These are phyloP conservation scores for Backusella liffmaniae DNA, from an alignment of 192 early-diverging fungal genomes.

Conservation along the genomic window DNA sequence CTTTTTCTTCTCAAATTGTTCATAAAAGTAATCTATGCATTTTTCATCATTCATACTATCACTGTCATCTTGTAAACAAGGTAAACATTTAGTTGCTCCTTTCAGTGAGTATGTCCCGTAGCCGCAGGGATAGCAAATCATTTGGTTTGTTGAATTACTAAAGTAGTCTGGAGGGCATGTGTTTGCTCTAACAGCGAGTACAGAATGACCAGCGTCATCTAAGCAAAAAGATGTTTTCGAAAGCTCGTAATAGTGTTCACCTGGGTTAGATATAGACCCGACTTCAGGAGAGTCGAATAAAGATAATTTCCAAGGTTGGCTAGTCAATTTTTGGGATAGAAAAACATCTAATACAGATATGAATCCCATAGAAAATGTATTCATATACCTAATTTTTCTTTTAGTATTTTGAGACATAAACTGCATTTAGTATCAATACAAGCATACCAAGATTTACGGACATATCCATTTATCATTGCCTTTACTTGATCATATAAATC, in stretches of 20 bases:
- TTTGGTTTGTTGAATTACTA: not conserved
- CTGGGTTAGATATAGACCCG: not conserved
- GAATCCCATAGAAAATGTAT: slow-evolving; percentile 15
- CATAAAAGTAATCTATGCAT: not conserved
- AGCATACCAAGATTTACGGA: not conserved
- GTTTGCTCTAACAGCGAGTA: not conserved
- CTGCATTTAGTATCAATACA: not conserved
- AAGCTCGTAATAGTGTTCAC: not conserved
- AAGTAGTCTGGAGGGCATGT: not conserved
- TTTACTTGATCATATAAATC: slow-evolving; percentile 17
- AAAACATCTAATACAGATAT: slow-evolving; percentile 8
- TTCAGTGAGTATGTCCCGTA: not conserved
- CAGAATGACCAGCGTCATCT: not conserved
- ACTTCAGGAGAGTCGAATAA: not conserved
- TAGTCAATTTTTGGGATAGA: not conserved
- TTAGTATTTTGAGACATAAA: not conserved
- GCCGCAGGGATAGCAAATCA: not conserved
- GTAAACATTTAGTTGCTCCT: not conserved
- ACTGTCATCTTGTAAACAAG: not conserved
- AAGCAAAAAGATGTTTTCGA: not conserved
- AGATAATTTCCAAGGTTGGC: slow-evolving; percentile 5
- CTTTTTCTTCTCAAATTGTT: not conserved
- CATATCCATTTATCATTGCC: not conserved
- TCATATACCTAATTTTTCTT: not conserved
- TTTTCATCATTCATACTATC: not conserved